phyloP scores from a whole-genome alignment of 148 eudicot species.

The Camellia japonica region DNA sequence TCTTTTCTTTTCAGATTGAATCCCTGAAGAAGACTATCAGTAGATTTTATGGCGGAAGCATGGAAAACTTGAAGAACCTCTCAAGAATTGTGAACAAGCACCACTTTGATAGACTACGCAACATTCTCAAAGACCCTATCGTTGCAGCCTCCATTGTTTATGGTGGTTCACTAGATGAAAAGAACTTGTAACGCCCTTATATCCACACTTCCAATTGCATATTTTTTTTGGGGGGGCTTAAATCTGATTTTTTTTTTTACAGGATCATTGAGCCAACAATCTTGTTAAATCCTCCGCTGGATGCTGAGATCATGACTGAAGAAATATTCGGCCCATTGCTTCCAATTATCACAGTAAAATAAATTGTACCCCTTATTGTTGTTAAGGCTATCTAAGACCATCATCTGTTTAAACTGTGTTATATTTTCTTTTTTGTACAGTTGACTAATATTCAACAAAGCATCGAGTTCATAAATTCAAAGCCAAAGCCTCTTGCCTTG shows the following conservation, averaged over 20 bases:
- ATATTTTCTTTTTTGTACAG: slow-evolving; percentile 28
- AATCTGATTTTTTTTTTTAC: slow-evolving; percentile 13
- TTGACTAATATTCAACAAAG: slow-evolving; percentile 67
- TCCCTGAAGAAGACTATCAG: slow-evolving; percentile 41
- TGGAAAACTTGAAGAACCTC: slow-evolving; percentile 44
- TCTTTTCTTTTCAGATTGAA: slow-evolving; percentile 55
- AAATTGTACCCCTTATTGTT: background rate
- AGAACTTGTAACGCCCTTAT: slow-evolving; percentile 43
- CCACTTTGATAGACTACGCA: slow-evolving; percentile 65
- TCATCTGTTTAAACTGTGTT: background rate
- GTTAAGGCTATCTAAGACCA: background rate
- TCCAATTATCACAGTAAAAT: slow-evolving; percentile 80
- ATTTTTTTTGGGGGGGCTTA: background rate
- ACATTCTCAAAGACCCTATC: slow-evolving; percentile 62
- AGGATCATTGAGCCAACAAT: slow-evolving; percentile 92
- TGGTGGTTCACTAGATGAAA: slow-evolving; percentile 70
- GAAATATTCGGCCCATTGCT: slow-evolving; percentile 97
- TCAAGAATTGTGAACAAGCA: slow-evolving; percentile 63
- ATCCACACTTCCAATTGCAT: background rate
- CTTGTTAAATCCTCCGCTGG: slow-evolving; percentile 81
- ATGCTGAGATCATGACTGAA: slow-evolving; percentile 82
- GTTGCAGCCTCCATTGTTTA: slow-evolving; percentile 65
- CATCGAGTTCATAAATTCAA: slow-evolving; percentile 70
- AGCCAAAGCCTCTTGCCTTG: slow-evolving; percentile 73
- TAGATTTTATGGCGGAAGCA: slow-evolving; percentile 57